Evolutionary conservation across 108 stramenopile genomes (phyloP).

Genomic region (Pseudonitzschia pungens): DNA sequence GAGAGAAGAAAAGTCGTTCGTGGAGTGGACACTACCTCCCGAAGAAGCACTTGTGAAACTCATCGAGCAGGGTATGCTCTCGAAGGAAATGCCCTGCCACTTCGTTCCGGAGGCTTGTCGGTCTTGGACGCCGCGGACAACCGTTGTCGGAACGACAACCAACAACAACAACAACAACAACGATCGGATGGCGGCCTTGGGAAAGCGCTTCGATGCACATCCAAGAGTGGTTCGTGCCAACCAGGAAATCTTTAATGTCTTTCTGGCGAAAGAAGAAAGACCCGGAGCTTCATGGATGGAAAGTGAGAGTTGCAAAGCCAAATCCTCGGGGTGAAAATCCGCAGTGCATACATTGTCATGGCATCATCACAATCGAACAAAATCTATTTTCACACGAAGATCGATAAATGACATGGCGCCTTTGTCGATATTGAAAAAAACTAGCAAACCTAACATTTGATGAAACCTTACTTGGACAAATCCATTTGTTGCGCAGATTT

Average conservation of each 20-base stretch:
- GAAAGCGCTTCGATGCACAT: neutral
- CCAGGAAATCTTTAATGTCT: constrained; percentile 12
- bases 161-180: neutral
- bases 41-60: constrained; percentile 50
- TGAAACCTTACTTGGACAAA: neutral
- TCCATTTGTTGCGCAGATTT: constrained; percentile 44
- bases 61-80: constrained; percentile 22
- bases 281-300: neutral
- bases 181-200: neutral
- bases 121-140: neutral
- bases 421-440: neutral
- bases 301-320: neutral
- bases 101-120: neutral
- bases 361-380: too few species aligned
- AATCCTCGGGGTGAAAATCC: neutral
- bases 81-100: neutral
- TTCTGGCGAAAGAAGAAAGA: neutral
- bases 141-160: neutral
- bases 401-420: too few species aligned
- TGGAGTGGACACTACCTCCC: constrained; percentile 62
- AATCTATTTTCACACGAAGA: too few species aligned
- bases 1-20: constrained; percentile 19
- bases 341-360: too few species aligned
- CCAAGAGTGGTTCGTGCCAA: constrained; percentile 5
- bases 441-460: neutral